These are phyloP conservation scores for Daldinia vernicosa DNA, from an alignment of 495 filamentous ascomycete genomes.

Conservation along the genomic window DNA sequence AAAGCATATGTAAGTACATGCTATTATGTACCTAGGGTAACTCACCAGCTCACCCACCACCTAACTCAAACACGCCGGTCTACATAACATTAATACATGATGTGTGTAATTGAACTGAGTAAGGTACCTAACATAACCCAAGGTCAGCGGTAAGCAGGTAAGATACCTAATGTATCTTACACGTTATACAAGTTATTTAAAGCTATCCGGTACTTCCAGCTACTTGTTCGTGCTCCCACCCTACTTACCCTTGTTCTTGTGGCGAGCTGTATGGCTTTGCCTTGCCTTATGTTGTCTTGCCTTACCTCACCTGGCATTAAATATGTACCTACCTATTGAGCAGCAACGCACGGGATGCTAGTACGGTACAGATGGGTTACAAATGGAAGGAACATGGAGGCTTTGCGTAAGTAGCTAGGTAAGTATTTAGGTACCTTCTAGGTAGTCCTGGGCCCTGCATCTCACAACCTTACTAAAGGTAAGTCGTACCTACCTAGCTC, in stretches of 20 bases:
- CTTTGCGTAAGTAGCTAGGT: conserved; percentile 16
- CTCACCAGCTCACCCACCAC: too few relatives aligned
- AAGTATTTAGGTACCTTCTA: conserved; percentile 34
- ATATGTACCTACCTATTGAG: conserved; percentile 24
- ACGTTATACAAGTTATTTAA: not conserved
- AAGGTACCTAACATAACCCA: not conserved
- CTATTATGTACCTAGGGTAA: not conserved
- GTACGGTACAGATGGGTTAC: conserved; percentile 20
- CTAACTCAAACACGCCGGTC: conserved; percentile 16
- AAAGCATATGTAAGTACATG: conserved; percentile 16
- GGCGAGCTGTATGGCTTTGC: conserved; percentile 33
- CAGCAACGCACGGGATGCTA: conserved; percentile 7
- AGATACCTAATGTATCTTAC: not conserved
- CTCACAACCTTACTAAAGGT: conserved; percentile 41
- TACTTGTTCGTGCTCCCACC: not conserved
- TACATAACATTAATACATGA: not conserved
- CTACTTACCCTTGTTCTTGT: not conserved
- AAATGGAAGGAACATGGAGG: conserved; percentile 2
- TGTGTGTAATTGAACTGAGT: not conserved
- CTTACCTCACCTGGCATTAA: conserved; percentile 36
- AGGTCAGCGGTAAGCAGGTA: not conserved
- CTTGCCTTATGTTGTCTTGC: conserved; percentile 35
- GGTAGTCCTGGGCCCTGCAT: conserved; percentile 39
- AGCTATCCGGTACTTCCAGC: conserved; percentile 1
- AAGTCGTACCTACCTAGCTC: conserved; percentile 41